These are phyloP conservation scores for Dothidotthia symphoricarpi DNA, from an alignment of 2,329 filamentous ascomycete species.

Conservation along the genomic window DNA sequence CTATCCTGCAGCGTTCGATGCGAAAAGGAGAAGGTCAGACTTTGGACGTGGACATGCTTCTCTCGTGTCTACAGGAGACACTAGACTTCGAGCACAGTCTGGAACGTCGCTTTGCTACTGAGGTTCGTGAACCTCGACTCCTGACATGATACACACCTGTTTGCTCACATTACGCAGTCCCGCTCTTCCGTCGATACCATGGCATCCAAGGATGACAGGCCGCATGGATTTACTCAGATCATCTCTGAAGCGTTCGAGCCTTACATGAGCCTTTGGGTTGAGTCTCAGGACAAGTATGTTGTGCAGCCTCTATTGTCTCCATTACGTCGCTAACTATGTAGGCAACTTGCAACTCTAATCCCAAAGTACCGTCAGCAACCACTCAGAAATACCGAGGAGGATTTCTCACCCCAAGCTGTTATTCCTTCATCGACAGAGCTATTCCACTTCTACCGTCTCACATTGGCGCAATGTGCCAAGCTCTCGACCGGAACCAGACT, in stretches of 20 bases:
- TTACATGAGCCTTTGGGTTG: conserved; percentile 94
- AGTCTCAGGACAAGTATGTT: conserved; percentile 76
- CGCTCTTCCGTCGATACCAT: conserved; percentile 86
- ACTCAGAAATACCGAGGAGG: conserved; percentile 77
- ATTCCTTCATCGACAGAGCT: conserved; percentile 93
- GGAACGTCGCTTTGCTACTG: conserved; percentile 75
- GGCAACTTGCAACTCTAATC: conserved; percentile 75
- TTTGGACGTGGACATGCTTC: conserved; percentile 82
- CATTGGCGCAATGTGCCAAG: conserved; percentile 91
- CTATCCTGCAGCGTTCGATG: conserved; percentile 85
- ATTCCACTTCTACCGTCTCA: conserved; percentile 94
- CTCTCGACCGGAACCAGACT: conserved; percentile 87
- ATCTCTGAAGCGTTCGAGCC: conserved; percentile 98
- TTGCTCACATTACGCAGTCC: conserved; percentile 49
- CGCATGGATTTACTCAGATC: conserved; percentile 78
- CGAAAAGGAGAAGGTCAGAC: conserved; percentile 72
- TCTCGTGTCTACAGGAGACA: conserved; percentile 90
- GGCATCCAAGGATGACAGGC: conserved; percentile 71
- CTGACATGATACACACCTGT: background rate
- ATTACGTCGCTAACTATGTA: conserved; percentile 22
- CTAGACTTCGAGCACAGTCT: conserved; percentile 94
- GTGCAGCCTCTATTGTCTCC: background rate
- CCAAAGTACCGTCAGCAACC: conserved; percentile 84
- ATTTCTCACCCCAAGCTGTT: conserved; percentile 86
- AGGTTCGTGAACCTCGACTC: conserved; percentile 33